Base-by-base conservation (phyloP, 2,329 filamentous ascomycete genomes). In the Aureobasidium lini region DNA sequence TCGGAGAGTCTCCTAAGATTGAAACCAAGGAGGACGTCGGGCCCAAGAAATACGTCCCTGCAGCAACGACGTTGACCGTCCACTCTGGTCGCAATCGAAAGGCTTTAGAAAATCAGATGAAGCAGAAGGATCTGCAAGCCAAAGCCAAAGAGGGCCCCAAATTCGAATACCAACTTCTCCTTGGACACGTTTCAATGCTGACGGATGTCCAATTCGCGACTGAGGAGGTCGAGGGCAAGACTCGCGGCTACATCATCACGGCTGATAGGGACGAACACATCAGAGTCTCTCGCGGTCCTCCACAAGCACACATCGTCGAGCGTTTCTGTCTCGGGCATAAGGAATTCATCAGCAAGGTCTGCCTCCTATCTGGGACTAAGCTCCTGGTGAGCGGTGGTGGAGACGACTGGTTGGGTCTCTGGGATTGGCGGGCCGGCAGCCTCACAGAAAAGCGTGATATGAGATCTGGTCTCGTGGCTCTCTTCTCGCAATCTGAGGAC, bases 141-240 rank as follows among this genome's bases (percentile, higher is more conserved):
- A 77, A 80, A 62, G 61, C 64, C 36, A 78, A 79, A 57, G 76
- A 77, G 15, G 72, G 77, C 2, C 65, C 71, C 2, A 72, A 73
- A 48, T 95, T 95, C 69, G 86, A 90, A 66, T 84, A 90, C 66
- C 83, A 86, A 39, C 78, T 96, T 0, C 78, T 96, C 7, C 83
- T 99, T 0, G 94, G 94, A 11, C 94, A 99, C 73, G 94, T 99
- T 13, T 96, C 93, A 0, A 89, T 97, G 84, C 83, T 99, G 52
- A 96, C 92, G 1, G 86, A 90, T 67, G 71, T 96, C 54, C 73
- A 78, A 2, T 77, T 84, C 43, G 80, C 79, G 6, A 76, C 74
- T n/a, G 69, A 78, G 68, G 70, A 78, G 64, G 63, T 75, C 65
- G 61, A 84, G 61, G 71, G 71, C 16, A 72, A 72, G 39, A 64